Base-by-base conservation (phyloP, 2,329 filamentous ascomycete species). In the Colletotrichum magnum region DNA sequence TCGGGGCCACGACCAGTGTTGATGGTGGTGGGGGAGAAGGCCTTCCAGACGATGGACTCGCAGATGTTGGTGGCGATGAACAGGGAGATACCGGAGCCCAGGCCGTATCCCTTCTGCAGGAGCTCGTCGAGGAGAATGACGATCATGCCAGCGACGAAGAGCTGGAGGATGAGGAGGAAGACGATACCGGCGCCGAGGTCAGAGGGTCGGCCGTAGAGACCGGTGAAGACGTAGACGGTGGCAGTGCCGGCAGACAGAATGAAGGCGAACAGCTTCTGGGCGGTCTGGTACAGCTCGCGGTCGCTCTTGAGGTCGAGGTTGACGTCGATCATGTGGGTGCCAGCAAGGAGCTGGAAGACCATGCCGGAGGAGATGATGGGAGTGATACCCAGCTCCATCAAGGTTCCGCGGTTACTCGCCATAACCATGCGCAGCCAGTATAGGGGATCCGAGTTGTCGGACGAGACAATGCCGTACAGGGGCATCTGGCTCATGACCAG, bases 381-480 rank as follows among this genome's bases (percentile, higher is more conserved):
- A 26, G 96, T 97, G 77, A 98, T 96, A 87, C 95, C 94, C 86
- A 97, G 81, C 81, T 97, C 95, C 95, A 97, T 97, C 82, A 97
- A 83, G 28, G 95, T 97, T 83, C 95, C 95, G 79, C 95, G 91
- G 84, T 99, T 99, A 92, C 94, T 97, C 80, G 96, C 96, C 90
- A 98, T 91, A 91, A 99, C 98, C 95, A 99, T 98, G 84, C 96
- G 93, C 79, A 99, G 89, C 96, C 96, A 99, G 90, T 99, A 99
- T 78, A 99, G 89, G 76, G 96, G 97, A 86, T 99, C 97, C 71
- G 96, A 98, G 77, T 94, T 98, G 85, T 96, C 93, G 78, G 96
- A 99, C 65, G 96, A 99, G 80, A 99, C 97, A 84, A 99, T 99
- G 85, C 96, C 96, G 86, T 99, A 99, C 72, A 96, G 87, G 74